These are phyloP conservation scores for Zygoascus tannicola DNA, from an alignment of 805 yeast species.

Conservation along the genomic window DNA sequence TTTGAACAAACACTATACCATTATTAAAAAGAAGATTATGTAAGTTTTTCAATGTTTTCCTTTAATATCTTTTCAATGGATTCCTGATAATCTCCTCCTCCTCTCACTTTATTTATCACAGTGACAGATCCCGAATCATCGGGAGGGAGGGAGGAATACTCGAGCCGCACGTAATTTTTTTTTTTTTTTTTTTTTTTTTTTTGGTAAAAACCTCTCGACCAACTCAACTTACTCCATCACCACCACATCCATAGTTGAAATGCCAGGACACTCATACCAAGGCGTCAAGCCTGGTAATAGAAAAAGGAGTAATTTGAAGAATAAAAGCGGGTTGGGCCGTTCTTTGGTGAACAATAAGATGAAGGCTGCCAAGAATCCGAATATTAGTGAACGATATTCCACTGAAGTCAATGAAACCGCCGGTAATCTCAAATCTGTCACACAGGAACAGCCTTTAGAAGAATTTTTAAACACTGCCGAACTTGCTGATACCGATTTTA, in stretches of 20 bases:
- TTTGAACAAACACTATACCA: too few species aligned
- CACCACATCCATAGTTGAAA: background rate
- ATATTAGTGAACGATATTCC: constrained; percentile 67
- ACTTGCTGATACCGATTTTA: constrained; percentile 90
- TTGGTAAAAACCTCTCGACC: background rate
- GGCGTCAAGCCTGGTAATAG: constrained; percentile 89
- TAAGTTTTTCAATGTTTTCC: too few species aligned
- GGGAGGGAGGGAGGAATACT: too few species aligned
- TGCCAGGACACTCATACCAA: background rate
- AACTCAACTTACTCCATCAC: background rate
- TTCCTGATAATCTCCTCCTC: too few species aligned
- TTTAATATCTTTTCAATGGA: too few species aligned
- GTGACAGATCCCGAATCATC: too few species aligned
- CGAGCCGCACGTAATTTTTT: background rate
- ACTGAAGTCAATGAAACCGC: constrained; percentile 26
- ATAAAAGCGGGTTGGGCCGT: constrained; percentile 78
- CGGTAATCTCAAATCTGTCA: constrained; percentile 81
- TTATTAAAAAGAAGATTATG: too few species aligned
- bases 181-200: background rate
- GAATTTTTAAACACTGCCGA: constrained; percentile 94
- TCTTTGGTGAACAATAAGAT: constrained; percentile 67
- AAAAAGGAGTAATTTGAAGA: constrained; percentile 45
- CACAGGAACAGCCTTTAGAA: constrained; percentile 88
- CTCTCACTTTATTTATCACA: too few species aligned
- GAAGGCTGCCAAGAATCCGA: constrained; percentile 27